Evolutionary conservation across 768 basidiomycete genomes (phyloP), one percentile per base, ranked within the genome.

Genomic region (Agrocybe pediades): DNA sequence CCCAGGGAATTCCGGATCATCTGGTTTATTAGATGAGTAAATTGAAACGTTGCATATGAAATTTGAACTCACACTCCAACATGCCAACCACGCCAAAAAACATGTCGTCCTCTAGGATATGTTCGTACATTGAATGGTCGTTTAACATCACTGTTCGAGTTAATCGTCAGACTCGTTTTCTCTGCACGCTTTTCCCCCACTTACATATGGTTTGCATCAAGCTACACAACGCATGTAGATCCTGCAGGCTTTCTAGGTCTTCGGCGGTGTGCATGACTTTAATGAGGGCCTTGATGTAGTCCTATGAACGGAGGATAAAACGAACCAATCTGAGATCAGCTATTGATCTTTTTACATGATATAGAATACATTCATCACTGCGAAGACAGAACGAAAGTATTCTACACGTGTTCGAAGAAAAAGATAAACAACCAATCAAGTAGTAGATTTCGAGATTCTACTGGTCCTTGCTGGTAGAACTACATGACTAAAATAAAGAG

Each of bases 1-100:
- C n/a, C 75, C 78, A 19, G 96, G 96, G 68, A 96, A 98, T 60
- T 98, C 96, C 58, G 96, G 95, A 65, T 98, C 96, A 68, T 98
- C 95, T 97, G 67, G 33, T 54, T 21, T 49, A 39, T 36, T 19
- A 13, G 46, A 13, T 46, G 25, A 33, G 46, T 47, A 41, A 60
- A 39, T 48, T 19, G 55, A 55, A 33, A 25, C 15, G 58, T 40
- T 43, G 51, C 56, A 36, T 48, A 45, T 53, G 53, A 46, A 39
- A 30, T 53, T 52, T 40, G n/a, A 50, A 26, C 92, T 53, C 58
- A 96, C 95, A 99, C 80, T 99, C 97, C 57, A 99, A 85, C 80
- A 98, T 96, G 42, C 95, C 95, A 39, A 95, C 85, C 44, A 98
- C 91, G 45, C 92, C 94, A 59, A 90, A 83, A 72, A 97, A 98